These are phyloP conservation scores for Calycina herbarum DNA, from an alignment of 2,329 filamentous ascomycete species.

Conservation along the genomic window DNA sequence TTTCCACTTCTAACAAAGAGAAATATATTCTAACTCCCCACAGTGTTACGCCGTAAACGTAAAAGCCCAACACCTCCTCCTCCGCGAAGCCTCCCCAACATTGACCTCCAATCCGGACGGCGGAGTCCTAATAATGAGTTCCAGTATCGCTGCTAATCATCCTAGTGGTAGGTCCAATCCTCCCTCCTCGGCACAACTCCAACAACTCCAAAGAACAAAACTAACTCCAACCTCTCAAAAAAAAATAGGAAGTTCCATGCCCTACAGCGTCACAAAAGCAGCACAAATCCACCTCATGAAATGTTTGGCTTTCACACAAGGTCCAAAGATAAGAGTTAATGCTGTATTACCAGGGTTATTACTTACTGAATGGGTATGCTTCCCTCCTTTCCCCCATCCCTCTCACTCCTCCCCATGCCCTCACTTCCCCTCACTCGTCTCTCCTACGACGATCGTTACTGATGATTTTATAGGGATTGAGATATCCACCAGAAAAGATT, in stretches of 20 bases:
- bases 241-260: background rate
- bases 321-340: constrained; percentile 59
- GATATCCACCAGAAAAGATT: background rate
- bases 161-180: constrained; percentile 53
- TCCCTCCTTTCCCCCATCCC: no score
- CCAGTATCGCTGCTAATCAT: constrained; percentile 63
- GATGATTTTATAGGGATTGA: background rate
- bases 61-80: constrained; percentile 60
- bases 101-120: constrained; percentile 45
- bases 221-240: constrained; percentile 41
- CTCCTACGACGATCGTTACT: background rate
- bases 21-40: no score
- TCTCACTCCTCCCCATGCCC: background rate
- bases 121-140: constrained; percentile 57
- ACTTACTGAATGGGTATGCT: constrained; percentile 42
- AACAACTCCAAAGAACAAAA: constrained; percentile 40
- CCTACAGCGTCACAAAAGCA: constrained; percentile 77
- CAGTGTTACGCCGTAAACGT: constrained; percentile 60
- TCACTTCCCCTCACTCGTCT: background rate
- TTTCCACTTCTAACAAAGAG: no score
- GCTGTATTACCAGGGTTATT: constrained; percentile 55
- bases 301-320: constrained; percentile 52
- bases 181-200: constrained; percentile 58
- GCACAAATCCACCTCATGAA: constrained; percentile 65
- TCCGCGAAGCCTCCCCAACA: constrained; percentile 48